Conservation (phyloP, 164 flowering plant genomes). For the Nymphaea colorata region DNA sequence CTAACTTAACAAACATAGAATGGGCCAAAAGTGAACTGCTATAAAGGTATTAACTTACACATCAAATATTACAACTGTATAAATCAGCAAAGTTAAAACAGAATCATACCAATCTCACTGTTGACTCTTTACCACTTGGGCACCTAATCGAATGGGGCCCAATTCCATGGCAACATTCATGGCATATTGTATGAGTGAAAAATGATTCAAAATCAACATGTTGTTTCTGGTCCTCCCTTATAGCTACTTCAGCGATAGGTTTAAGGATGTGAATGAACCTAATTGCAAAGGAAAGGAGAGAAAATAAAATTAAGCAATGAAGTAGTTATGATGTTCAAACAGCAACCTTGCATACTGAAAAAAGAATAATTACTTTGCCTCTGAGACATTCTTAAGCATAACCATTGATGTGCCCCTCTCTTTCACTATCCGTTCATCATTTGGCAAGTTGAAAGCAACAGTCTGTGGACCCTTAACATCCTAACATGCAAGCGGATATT, state of each 20-base stretch:
- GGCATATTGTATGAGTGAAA: conserved; percentile 92
- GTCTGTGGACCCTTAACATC: conserved; percentile 98
- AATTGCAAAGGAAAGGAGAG: conserved; percentile 8
- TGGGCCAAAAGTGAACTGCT: no score
- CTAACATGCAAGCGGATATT: conserved; percentile 20
- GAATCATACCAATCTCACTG: conserved; percentile 73
- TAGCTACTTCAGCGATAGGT: conserved; percentile 68
- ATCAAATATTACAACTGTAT: not conserved
- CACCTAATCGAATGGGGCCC: conserved; percentile 88
- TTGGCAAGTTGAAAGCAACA: conserved; percentile 93
- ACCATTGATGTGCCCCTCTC: conserved; percentile 98
- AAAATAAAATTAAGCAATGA: no score
- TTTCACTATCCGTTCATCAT: conserved; percentile 88
- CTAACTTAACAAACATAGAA: no score
- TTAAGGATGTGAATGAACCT: conserved; percentile 88
- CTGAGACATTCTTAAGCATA: conserved; percentile 93
- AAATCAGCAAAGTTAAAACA: not conserved
- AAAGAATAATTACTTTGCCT: conserved; percentile 55
- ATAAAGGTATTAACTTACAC: no score
- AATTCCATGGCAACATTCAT: conserved; percentile 96
- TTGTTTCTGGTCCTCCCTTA: conserved; percentile 49
- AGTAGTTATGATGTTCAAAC: no score
- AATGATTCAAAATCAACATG: conserved; percentile 82
- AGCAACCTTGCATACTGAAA: no score
- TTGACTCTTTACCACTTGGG: conserved; percentile 72